These are phyloP conservation scores for Blastomyces percursus DNA, from an alignment of 2,329 filamentous ascomycete species.

Conservation along the genomic window DNA sequence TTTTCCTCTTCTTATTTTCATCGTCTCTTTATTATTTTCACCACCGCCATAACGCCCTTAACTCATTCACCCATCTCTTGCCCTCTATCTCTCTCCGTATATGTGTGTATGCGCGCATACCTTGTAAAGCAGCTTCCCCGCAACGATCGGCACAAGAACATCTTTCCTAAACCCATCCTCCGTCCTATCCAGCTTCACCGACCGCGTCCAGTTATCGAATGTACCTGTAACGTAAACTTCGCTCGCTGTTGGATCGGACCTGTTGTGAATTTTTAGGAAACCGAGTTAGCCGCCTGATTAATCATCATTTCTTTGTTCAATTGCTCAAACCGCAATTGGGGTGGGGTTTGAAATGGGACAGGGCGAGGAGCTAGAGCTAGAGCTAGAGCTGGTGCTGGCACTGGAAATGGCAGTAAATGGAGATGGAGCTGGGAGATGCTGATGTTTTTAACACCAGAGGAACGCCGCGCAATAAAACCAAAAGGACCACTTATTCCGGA, in stretches of 20 bases:
- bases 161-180: slow-evolving; percentile 66
- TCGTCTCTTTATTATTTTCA: too few species aligned
- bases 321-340: neutral
- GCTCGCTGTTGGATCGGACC: slow-evolving; percentile 63
- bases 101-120: slow-evolving; percentile 40
- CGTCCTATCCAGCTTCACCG: slow-evolving; percentile 66
- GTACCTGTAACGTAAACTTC: slow-evolving; percentile 93
- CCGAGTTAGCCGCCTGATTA: neutral
- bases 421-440: too few species aligned
- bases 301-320: neutral
- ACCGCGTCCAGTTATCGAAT: slow-evolving; percentile 90
- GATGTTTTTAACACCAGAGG: too few species aligned
- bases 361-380: neutral
- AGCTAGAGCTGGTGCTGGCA: neutral
- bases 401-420: too few species aligned
- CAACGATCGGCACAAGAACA: slow-evolving; percentile 56
- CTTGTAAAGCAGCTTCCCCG: slow-evolving; percentile 86
- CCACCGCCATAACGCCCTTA: neutral
- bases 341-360: neutral
- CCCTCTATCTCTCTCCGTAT: neutral
- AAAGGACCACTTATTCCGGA: too few species aligned
- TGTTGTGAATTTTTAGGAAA: slow-evolving; percentile 30
- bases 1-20: too few species aligned
- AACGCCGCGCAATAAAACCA: too few species aligned
- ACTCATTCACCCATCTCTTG: neutral